Percentiles rank a stretch among this genome's conserved stretches.
Evolutionary conservation across 129 eudicot species (phyloP).

Genomic region (carrot (Daucus carota)): DNA sequence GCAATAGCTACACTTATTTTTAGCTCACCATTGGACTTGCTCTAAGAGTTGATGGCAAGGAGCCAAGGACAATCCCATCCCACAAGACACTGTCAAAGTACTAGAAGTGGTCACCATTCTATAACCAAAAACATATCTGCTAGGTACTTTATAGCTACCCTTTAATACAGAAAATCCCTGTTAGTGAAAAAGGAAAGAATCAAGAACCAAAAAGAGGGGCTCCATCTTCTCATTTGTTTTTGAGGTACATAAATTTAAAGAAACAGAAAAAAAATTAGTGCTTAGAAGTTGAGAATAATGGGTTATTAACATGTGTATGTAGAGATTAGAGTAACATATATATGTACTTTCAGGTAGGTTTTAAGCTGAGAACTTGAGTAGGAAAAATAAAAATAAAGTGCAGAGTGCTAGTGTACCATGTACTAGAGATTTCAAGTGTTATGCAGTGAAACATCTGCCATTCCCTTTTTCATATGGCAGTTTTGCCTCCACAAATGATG

Average conservation of each 20-base stretch:
- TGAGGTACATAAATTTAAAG: background rate
- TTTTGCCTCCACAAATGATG: slow-evolving; percentile 7
- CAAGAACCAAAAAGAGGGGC: background rate
- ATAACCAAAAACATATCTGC: background rate
- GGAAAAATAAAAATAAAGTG: background rate
- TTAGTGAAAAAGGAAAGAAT: background rate
- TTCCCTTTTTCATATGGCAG: background rate
- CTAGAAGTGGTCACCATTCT: slow-evolving; percentile 13
- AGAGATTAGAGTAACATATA: background rate
- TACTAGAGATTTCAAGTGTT: background rate
- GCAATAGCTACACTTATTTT: no score
- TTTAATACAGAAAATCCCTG: background rate
- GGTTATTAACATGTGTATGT: background rate
- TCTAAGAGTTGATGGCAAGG: background rate
- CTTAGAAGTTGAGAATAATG: background rate
- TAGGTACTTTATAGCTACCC: background rate
- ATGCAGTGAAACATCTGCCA: background rate
- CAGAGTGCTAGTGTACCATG: background rate
- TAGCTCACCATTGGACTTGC: no score
- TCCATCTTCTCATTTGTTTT: background rate
- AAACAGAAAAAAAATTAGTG: background rate
- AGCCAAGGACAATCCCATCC: background rate
- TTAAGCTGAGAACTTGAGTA: no score
- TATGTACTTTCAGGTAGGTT: background rate
- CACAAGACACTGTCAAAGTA: slow-evolving; percentile 11